Base-by-base conservation (phyloP, 2,329 filamentous ascomycete genomes). In the Paraconiothyrium sp. region DNA sequence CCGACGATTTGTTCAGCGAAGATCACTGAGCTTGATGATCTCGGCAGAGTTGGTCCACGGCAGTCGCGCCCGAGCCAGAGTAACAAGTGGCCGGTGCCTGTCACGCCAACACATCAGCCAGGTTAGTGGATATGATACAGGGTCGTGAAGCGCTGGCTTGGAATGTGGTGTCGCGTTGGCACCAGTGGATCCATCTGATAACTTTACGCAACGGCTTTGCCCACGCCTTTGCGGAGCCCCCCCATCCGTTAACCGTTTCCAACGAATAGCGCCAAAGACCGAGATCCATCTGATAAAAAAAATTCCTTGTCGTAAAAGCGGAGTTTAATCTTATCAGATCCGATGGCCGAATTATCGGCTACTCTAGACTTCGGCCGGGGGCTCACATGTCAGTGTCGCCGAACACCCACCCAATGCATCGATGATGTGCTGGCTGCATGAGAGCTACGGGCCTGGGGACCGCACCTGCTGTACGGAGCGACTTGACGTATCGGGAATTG, bases 211-310 rank as follows among this genome's bases (percentile, higher is more conserved):
- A 60, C 58, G 11, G 27, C 24, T 55, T 37, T 20, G n/a, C 44
- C 46, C 32, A 48, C 43, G 32, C 34, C 24, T 10, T 11, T 24
- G 43, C 35, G 27, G 34, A 34, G 49, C 2, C 30, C 27, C 27
- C n/a, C 46, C 27, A 27, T 39, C 20, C 16, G 16, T 39, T 30
- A 24, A 34, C 27, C 35, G 32, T 22, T 39, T 27, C 48, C 49
- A 47, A 24, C 35, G 20, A 13, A 51, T 43, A 46, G 32, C 22
- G 51, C 20, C 35, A 37, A 34, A 22, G n/a, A 22, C 52, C 20
- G 30, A 34, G 39, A 27, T 57, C 50, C 48, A 63, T 63, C 61
- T 63, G 61, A 60, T 63, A 63, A 63, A 58, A 57, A 58, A n/a
- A 49, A 54, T 60, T 35, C 13, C 35, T 43, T 6, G 14, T 16